These are phyloP conservation scores for Nemania abortiva DNA, from an alignment of 2,329 filamentous ascomycete genomes.

Conservation along the genomic window DNA sequence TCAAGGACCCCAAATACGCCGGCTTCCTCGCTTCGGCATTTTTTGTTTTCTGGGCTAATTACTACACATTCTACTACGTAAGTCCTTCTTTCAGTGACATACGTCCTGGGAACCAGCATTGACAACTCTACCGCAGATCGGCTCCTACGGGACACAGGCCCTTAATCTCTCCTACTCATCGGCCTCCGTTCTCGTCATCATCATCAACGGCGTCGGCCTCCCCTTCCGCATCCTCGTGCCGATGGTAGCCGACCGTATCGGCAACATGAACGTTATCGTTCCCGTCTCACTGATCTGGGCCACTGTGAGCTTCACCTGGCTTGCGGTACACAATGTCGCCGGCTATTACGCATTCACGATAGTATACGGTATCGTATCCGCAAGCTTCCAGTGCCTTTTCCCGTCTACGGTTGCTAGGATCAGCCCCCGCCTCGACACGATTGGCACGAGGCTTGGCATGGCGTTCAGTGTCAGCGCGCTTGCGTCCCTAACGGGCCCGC, in stretches of 20 bases:
- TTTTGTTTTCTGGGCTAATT: slow-evolving; percentile 56
- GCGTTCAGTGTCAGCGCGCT: slow-evolving; percentile 56
- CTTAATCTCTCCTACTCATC: slow-evolving; percentile 53
- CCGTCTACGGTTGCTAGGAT: slow-evolving; percentile 56
- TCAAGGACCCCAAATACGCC: slow-evolving; percentile 51
- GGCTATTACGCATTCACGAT: slow-evolving; percentile 56
- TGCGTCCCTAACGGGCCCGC: slow-evolving; percentile 55
- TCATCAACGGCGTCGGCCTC: slow-evolving; percentile 57
- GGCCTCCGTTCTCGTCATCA: slow-evolving; percentile 54
- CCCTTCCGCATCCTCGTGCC: slow-evolving; percentile 55
- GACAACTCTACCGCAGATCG: slow-evolving; percentile 44
- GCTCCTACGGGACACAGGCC: slow-evolving; percentile 51
- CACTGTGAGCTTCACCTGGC: slow-evolving; percentile 54
- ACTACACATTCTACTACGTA: slow-evolving; percentile 60
- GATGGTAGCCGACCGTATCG: slow-evolving; percentile 53
- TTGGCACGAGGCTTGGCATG: slow-evolving; percentile 58
- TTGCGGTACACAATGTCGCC: slow-evolving; percentile 51
- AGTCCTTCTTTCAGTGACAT: slow-evolving; percentile 23
- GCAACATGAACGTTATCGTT: slow-evolving; percentile 54
- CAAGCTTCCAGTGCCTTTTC: slow-evolving; percentile 57
- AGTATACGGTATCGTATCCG: slow-evolving; percentile 51
- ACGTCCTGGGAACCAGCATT: not conserved
- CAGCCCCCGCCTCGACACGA: slow-evolving; percentile 54
- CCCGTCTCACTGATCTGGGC: slow-evolving; percentile 48
- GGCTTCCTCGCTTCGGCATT: slow-evolving; percentile 55